These are phyloP conservation scores for Populus trichocarpa DNA, from an alignment of 441 rosid genomes.

Conservation along the genomic window DNA sequence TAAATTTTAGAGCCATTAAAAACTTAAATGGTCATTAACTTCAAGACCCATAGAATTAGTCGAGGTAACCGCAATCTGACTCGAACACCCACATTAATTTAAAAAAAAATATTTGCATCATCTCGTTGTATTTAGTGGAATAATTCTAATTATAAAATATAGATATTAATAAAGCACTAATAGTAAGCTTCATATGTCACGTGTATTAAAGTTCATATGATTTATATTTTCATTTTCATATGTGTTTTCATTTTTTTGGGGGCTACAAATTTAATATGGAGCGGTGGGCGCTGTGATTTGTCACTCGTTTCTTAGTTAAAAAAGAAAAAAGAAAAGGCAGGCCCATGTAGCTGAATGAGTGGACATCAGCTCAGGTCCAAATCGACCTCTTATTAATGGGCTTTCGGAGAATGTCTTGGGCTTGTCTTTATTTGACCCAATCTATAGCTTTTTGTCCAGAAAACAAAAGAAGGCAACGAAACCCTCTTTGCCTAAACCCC, in stretches of 20 bases:
- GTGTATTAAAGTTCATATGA: no score
- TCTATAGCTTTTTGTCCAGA: slow-evolving; percentile 2
- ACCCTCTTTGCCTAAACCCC: slow-evolving; percentile 6
- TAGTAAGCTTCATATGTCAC: no score
- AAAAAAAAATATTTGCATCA: no score
- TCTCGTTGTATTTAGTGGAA: no score
- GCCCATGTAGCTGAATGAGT: background rate
- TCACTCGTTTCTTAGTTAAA: background rate
- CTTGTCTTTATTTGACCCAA: background rate
- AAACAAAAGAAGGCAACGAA: background rate
- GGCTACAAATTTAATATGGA: no score
- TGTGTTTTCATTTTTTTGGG: no score
- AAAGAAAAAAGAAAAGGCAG: background rate
- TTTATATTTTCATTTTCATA: no score
- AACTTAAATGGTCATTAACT: no score
- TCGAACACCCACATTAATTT: no score
- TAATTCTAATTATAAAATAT: no score
- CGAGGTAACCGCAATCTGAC: accelerated
- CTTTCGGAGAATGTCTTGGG: background rate
- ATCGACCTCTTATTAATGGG: background rate
- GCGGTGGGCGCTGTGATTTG: no score
- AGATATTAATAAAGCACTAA: no score
- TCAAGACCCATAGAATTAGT: accelerated
- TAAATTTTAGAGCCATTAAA: accelerated
- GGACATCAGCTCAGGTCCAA: background rate